Evolutionary conservation across 2,329 filamentous ascomycete genomes (phyloP), one percentile per base, ranked within the genome.

Genomic region (Moelleriella libera): DNA sequence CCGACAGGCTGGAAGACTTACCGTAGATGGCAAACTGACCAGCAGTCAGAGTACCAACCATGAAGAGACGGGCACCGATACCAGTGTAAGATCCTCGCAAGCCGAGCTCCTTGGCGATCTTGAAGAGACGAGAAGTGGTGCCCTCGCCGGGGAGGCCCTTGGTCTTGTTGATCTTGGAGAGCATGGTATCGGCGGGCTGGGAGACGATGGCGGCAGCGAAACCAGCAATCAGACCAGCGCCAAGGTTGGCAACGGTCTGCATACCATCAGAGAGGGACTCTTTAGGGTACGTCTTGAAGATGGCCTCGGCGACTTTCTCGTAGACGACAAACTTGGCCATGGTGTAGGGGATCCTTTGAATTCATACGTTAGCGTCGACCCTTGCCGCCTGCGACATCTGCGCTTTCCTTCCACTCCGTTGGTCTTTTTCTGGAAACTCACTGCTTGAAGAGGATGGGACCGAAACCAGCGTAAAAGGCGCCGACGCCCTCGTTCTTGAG

Each of bases 141-240:
- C 87, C 80, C 75, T 94, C 85, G 75, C 87, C 87, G 56, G 87
- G 86, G 51, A 80, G 74, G 70, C 85, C 87, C 75, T 87, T 82
- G 71, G 84, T 87, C 84, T 92, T 92, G 84, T 94, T 94, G 77
- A 94, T 92, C 80, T 90, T 92, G 72, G 79, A 85, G 55, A 94
- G 82, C 87, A 94, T 94, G 64, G 87, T 94, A 68, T 94, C 87
- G 66, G 87, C 87, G 58, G 87, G 87, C 74, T 94, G 87, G 53
- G 87, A 94, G 65, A 94, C 78, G 59, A 90, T 66, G 63, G 87
- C 87, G 59, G 87, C 87, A 60, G 86, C 87, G 72, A 94, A 88
- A 84, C 87, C 68, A 53, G 68, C 68, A 52, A 69, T 63, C 53
- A 70, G 62, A 66, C 68, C 68, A 50, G 68, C 67, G 57, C 66